Evolutionary conservation across 1,284 basidiomycete genomes (phyloP), one percentile per base, ranked within the genome.

Genomic region (Rhodotorula glutinis): DNA sequence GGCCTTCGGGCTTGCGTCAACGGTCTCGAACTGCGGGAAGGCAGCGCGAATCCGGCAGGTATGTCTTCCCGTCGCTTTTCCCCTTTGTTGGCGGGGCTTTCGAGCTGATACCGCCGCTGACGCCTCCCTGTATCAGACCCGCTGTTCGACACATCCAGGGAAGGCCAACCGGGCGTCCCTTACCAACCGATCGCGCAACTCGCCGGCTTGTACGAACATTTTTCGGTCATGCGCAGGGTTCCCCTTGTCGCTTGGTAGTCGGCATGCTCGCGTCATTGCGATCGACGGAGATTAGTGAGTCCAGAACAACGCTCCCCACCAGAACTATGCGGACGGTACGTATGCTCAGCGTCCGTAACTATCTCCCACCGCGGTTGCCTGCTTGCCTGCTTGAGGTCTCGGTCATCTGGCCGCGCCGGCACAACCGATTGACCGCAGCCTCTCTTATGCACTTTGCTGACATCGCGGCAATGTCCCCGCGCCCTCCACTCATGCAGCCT

Each of bases 281-380:
- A 90, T 98, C 65, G 96, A 98, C 78, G 94, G 94, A 10, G 90
- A 89, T 71, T 98, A 97, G 92, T 93, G 71, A 70, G 87, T 63
- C 53, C 40, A 53, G 43, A 40, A 16, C 5, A 7, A 44, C 17
- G 5, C 17, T 21, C 8, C 43, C 17, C 21, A 44, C 43, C 33
- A 38, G 33, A 38, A 11, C 33, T 38, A 38, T 38, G 11, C 33
- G 33, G 33, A 38, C 33, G 33, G 11, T 5, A 38, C 33, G 33
- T 5, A 38, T 5, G 33, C 33, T 38, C 33, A 11, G 33, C 33
- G 33, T 38, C 33, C 33, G 33, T 38, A 11, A 38, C 33, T 38
- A 7, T 38, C 33, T 38, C 33, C 33, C 33, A 38, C 33, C 11
- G n/a, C 33, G 33, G 33, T 11, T 5, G 7, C 33, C 33, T 38